Conservation (phyloP, 2,329 filamentous ascomycete genomes). For the Neophaeococcomyces aloes region DNA sequence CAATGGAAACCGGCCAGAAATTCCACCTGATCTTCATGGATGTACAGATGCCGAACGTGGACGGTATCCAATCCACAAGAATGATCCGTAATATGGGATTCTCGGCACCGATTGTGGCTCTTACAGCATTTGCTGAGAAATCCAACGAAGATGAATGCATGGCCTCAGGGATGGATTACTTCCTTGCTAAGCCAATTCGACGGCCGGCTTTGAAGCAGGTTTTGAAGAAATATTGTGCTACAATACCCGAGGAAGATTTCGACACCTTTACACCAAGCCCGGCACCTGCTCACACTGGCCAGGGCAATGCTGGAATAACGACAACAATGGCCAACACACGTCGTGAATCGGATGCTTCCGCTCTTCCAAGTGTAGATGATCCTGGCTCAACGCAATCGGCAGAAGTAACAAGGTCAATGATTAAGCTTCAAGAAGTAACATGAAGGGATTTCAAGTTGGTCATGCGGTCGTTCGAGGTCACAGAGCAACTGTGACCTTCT, state of each 20-base stretch:
- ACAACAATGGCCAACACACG: not conserved
- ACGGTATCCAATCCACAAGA: constrained; percentile 75
- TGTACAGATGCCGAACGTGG: constrained; percentile 86
- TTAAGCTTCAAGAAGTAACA: no score
- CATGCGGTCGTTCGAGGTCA: no score
- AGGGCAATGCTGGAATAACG: not conserved
- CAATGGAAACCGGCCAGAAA: constrained; percentile 59
- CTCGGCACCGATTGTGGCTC: constrained; percentile 73
- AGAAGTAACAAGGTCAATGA: no score
- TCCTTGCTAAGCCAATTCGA: constrained; percentile 64
- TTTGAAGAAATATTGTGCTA: constrained; percentile 66
- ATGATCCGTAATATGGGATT: constrained; percentile 81
- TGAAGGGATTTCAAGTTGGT: no score
- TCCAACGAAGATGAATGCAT: constrained; percentile 79
- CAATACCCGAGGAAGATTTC: constrained; percentile 60
- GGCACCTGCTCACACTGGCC: not conserved
- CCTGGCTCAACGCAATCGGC: no score
- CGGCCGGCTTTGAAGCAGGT: constrained; percentile 80
- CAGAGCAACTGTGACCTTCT: no score
- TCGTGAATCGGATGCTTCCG: not conserved
- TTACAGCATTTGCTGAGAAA: constrained; percentile 85
- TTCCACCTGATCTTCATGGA: constrained; percentile 96
- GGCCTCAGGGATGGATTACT: constrained; percentile 86
- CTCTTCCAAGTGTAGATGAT: not conserved
- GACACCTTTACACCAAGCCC: not conserved